A percentile compares a stretch with the other conserved stretches of the same genome.
These are phyloP conservation scores for Citrus sp. DNA, from an alignment of 345 rosid species.

Conservation along the genomic window DNA sequence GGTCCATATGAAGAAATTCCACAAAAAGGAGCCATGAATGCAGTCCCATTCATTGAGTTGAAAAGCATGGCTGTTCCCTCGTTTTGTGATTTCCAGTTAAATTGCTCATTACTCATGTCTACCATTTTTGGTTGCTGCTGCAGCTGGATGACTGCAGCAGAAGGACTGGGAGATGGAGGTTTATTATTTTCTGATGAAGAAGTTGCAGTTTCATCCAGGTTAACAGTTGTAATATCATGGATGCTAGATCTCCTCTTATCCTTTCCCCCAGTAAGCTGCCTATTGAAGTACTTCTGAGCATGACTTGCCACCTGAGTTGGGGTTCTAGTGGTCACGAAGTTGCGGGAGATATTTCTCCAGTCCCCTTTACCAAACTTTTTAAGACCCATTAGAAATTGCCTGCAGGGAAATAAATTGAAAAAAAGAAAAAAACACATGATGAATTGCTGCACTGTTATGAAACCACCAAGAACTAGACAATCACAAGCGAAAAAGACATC, in stretches of 20 bases:
- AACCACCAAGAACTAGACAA: constrained; percentile 12
- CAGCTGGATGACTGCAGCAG: constrained; percentile 34
- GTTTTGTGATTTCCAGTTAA: constrained; percentile 37
- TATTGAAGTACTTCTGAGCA: constrained; percentile 95
- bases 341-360: constrained; percentile 95
- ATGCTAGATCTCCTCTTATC: constrained; percentile 97
- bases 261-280: constrained; percentile 89
- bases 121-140: constrained; percentile 26
- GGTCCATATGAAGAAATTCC: constrained; percentile 56
- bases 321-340: constrained; percentile 80
- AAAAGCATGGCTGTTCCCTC: constrained; percentile 35
- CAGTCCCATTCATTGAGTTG: constrained; percentile 31
- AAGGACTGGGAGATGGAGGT: constrained; percentile 37
- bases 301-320: constrained; percentile 99
- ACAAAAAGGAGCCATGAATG: constrained; percentile 36
- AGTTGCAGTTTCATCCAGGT: constrained; percentile 49
- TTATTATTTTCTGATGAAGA: constrained; percentile 34
- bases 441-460: background rate
- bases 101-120: constrained; percentile 20
- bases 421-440: constrained; percentile 14
- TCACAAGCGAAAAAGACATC: background rate
- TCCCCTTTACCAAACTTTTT: constrained; percentile 97
- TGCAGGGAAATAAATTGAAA: constrained; percentile 30
- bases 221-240: constrained; percentile 91
- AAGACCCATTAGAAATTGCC: constrained; percentile 88